phyloP scores from a whole-genome alignment of 768 basidiomycete species.

The Leccinellum albellum region DNA sequence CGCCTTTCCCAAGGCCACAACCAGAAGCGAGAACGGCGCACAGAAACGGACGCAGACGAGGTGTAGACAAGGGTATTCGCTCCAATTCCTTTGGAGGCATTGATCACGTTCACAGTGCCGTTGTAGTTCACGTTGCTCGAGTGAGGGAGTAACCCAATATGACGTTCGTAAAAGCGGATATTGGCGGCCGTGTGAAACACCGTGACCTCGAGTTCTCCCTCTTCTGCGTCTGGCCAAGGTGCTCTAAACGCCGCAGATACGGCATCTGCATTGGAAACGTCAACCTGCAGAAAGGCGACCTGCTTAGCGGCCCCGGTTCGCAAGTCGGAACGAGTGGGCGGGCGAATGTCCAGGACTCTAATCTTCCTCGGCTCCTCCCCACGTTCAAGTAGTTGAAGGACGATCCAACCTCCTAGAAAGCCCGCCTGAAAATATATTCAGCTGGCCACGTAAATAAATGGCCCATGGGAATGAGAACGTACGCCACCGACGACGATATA shows the following conservation, averaged over 20 bases:
- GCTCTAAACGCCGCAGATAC: conserved; percentile 60
- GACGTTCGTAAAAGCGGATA: conserved; percentile 75
- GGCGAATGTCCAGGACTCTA: conserved; percentile 63
- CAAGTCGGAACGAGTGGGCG: conserved; percentile 56
- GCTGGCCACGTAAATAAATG: neutral
- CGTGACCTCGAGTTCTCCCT: conserved; percentile 40
- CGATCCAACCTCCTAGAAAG: conserved; percentile 78
- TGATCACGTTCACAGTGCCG: conserved; percentile 66
- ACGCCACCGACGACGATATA: conserved; percentile 80
- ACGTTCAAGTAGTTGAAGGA: conserved; percentile 59
- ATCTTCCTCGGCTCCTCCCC: conserved; percentile 68
- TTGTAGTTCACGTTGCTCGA: conserved; percentile 62
- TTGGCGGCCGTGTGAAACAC: conserved; percentile 76
- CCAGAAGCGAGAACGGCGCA: conserved; percentile 57
- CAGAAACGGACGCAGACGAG: conserved; percentile 63
- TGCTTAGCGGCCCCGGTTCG: conserved; percentile 47
- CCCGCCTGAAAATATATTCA: conserved; percentile 46
- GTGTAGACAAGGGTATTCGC: conserved; percentile 63
- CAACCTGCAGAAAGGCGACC: conserved; percentile 54
- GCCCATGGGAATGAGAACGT: conserved; percentile 28
- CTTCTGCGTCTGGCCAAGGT: conserved; percentile 49
- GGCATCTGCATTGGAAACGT: conserved; percentile 51
- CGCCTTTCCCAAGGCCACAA: conserved; percentile 74
- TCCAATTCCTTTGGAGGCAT: conserved; percentile 52
- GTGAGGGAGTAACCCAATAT: conserved; percentile 42